Evolutionary conservation across 257 asterid species (phyloP), one percentile per base, ranked within the genome.

Genomic region (Handroanthus guayacan): DNA sequence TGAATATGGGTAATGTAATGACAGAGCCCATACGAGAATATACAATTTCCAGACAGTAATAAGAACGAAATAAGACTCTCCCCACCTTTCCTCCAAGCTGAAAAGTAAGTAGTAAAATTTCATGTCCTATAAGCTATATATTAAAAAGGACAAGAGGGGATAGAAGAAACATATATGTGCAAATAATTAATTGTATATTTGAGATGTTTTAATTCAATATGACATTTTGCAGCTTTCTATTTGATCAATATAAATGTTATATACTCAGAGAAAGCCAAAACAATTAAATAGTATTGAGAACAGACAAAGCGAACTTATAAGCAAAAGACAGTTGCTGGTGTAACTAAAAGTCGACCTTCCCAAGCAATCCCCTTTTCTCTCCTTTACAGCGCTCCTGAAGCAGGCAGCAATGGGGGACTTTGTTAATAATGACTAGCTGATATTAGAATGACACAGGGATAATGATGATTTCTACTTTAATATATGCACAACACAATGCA

Each of bases 381-480:
- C 34, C 34, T 60, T 65, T 37, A 57, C 51, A 52, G 54, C 47
- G 39, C 56, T 67, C 80, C 67, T 37, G 16, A 36, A 16, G 57
- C 34, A 44, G 43, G 61, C 41, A 17, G 51, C 16, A 9, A 17
- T 1, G 18, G 52, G 63, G 58, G 39, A 10, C 9, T 10, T 67
- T 13, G 56, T n/a, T 41, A 62, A 17, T 61, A 75, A 74, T 9
- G 61, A 79, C 74, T 34, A 55, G 43, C 16, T 74, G 61, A 45
- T 60, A 36, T 31, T 75, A 41, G 60, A 71, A 44, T 25, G n/a
- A 75, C 48, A 70, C 55, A 9, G 25, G 41, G 41, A 74, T 62
- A 16, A 17, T 16, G 4, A 5, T 14, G 58, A 62, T 56, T 10
- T 56, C 52, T 20, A 39, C 17, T 54, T 38, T 20, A 67, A 66